Base-by-base conservation (phyloP, 345 rosid species). In the Eucalyptus tenuipes region DNA sequence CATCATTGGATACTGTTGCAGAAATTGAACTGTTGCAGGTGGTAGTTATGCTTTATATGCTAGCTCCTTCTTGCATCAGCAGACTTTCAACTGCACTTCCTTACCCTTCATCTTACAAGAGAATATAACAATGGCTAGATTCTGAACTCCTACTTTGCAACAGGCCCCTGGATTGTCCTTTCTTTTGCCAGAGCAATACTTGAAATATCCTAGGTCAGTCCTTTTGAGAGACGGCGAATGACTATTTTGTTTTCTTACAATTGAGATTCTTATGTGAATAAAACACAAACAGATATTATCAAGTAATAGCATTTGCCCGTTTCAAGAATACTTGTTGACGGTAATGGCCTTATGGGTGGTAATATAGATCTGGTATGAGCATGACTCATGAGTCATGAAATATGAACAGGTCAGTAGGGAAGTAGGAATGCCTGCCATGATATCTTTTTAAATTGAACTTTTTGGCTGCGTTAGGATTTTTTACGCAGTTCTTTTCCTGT, bases 111-210 rank as follows among this genome's bases (percentile, higher is more conserved):
- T 79, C 31, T 86, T 75, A 33, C 53, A 52, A 29, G 49, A 86
- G 20, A 49, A 5, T 86, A 47, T 49, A 53, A 85, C 22, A 29
- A 25, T 79, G 49, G 59, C 86, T 75, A 48, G 66, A 47, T 89
- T 85, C 80, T 31, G 22, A 91, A 88, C 86, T 86, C 82, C 86
- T 90, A 87, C 86, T 82, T 89, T 92, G 89, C 82, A 91, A 90
- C 95, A 97, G 99, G 99, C 99, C 86, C 98, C 99, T 81, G 99
- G 98, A 75, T 92, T 97, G 90, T 96, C 99, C 40, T 97, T 97
- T 94, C 90, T 97, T 94, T 92, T 97, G 92, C 99, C 99, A 44
- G 88, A 92, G 91, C 98, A 96, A 81, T 97, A 95, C 94, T 85
- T 91, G 93, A 95, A 94, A 88, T 97, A 95, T 91, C 99, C 99